Evolutionary conservation across 768 basidiomycete genomes (phyloP).

Genomic region (Lentinula guzmanii): DNA sequence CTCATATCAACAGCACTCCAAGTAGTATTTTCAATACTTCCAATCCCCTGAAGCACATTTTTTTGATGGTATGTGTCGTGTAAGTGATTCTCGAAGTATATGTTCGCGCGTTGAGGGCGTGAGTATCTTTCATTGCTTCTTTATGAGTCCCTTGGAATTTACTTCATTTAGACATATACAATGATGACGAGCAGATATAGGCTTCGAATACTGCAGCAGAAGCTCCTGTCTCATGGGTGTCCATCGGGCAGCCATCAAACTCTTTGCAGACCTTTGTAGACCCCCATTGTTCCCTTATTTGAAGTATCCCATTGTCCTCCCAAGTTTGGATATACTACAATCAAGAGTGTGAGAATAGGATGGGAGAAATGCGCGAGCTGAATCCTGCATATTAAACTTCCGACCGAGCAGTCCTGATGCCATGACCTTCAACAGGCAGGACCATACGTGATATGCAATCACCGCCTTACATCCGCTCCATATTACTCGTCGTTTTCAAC

Average conservation of each 20-base stretch:
- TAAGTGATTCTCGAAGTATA: too few species aligned
- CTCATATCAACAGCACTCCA: neutral
- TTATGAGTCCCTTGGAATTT: neutral
- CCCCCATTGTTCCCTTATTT: neutral
- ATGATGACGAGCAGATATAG: too few species aligned
- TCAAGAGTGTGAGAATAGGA: neutral
- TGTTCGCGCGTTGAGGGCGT: neutral
- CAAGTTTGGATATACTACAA: neutral
- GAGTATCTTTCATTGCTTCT: neutral
- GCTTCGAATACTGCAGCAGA: too few species aligned
- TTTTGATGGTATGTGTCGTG: neutral
- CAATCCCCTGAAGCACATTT: neutral
- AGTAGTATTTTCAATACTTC: neutral
- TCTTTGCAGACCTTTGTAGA: neutral
- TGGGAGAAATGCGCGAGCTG: too few species aligned
- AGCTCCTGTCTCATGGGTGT: too few species aligned
- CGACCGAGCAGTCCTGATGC: neutral
- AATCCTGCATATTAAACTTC: neutral
- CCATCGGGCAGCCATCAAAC: too few species aligned
- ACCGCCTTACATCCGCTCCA: too few species aligned
- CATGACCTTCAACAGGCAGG: too few species aligned
- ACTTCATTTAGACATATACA: too few species aligned
- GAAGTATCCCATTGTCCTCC: neutral
- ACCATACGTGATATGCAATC: neutral
- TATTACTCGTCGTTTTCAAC: too few species aligned